phyloP scores from a whole-genome alignment of 2,329 filamentous ascomycete genomes.

The Anthostomella pinea region DNA sequence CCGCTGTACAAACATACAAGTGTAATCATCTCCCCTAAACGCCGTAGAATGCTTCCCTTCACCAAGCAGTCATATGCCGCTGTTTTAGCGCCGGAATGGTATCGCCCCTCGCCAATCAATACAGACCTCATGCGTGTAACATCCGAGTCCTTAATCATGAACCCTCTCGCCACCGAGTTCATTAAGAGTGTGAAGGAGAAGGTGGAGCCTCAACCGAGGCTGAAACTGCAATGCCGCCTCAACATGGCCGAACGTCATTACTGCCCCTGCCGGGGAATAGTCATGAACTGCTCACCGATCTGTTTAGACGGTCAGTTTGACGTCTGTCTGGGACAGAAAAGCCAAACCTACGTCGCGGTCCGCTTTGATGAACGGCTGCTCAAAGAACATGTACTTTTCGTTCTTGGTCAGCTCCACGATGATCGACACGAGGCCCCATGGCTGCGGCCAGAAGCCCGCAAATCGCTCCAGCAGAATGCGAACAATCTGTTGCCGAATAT shows the following conservation, averaged over 20 bases:
- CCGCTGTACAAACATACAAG: constrained; percentile 9
- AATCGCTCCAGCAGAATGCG: constrained; percentile 85
- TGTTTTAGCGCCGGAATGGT: constrained; percentile 9
- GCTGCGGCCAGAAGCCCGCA: constrained; percentile 85
- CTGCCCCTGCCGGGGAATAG: constrained; percentile 25
- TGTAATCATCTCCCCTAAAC: constrained; percentile 15
- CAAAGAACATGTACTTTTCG: constrained; percentile 86
- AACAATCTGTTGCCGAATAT: constrained; percentile 87
- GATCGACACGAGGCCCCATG: constrained; percentile 90
- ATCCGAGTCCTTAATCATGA: constrained; percentile 4
- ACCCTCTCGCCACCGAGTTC: constrained; percentile 4
- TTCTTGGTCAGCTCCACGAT: constrained; percentile 90
- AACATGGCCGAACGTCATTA: constrained; percentile 3
- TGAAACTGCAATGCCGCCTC: too few species aligned
- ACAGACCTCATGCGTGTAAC: constrained; percentile 1
- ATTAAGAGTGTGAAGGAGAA: too few species aligned
- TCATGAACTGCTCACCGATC: constrained; percentile 30
- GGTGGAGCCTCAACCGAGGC: too few species aligned
- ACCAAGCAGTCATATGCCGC: constrained; percentile 9
- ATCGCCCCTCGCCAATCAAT: constrained; percentile 3
- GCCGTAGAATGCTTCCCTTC: constrained; percentile 18
- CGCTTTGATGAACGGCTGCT: constrained; percentile 86
- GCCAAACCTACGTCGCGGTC: constrained; percentile 68
- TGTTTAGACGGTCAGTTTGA: constrained; percentile 16
- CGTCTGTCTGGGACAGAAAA: not conserved